A percentile compares a stretch with the other conserved stretches of the same genome.
Conservation (phyloP, 768 basidiomycete genomes). For the Thelephora aurantiotincta region DNA sequence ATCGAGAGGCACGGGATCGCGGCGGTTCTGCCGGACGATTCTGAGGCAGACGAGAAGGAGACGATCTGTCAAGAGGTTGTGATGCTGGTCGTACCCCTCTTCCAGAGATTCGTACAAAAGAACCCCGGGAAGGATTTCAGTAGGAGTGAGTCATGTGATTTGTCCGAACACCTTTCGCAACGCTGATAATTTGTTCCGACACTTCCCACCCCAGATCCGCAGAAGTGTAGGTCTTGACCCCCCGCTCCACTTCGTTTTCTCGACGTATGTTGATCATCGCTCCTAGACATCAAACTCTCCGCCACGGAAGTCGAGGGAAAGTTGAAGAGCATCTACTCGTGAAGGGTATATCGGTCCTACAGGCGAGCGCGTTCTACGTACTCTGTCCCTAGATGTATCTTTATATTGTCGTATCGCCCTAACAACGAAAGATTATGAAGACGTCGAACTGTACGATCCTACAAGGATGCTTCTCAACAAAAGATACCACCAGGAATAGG, state of each 20-base stretch:
- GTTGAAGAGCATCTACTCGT: slow-evolving; percentile 45
- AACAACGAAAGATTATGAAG: too few relatives aligned
- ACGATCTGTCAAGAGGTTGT: slow-evolving; percentile 60
- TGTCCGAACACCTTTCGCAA: slow-evolving; percentile 2
- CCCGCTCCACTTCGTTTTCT: not conserved
- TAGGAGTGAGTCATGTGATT: slow-evolving; percentile 41
- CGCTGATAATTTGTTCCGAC: not conserved
- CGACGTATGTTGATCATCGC: slow-evolving; percentile 3
- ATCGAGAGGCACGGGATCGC: slow-evolving; percentile 56
- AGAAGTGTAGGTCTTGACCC: slow-evolving; percentile 38
- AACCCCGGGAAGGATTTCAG: slow-evolving; percentile 74
- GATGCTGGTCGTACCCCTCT: slow-evolving; percentile 60
- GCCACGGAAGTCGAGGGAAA: slow-evolving; percentile 62
- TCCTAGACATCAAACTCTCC: slow-evolving; percentile 63
- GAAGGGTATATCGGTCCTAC: not conserved
- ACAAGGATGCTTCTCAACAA: too few relatives aligned
- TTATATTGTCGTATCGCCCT: slow-evolving; percentile 7
- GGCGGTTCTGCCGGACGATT: slow-evolving; percentile 58
- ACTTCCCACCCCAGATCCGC: slow-evolving; percentile 36
- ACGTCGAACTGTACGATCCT: too few relatives aligned
- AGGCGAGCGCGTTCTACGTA: too few relatives aligned
- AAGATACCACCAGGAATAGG: too few relatives aligned
- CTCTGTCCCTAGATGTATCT: too few relatives aligned
- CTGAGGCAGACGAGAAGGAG: slow-evolving; percentile 29
- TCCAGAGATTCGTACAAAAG: slow-evolving; percentile 63